Evolutionary conservation across 352 stramenopile genomes (phyloP), one percentile per base, ranked within the genome.

Genomic region (Phytophthora quininea): DNA sequence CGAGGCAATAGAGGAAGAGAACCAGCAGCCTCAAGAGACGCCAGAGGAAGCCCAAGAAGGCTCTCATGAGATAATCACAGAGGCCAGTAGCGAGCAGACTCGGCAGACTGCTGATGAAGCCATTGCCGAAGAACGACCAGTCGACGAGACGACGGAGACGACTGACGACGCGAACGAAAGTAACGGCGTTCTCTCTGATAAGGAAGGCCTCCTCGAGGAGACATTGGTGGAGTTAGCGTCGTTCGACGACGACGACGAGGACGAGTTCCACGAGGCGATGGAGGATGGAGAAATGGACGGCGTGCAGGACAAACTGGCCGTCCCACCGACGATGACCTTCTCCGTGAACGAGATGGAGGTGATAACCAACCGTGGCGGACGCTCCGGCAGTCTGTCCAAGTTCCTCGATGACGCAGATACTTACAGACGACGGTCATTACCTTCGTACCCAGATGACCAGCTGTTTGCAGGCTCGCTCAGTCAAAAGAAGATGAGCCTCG

Each of bases 331-430:
- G 3, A 85, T 93, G 62, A 89, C 69, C 48, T 93, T 91, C 64
- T 88, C 82, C 0, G 77, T 93, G 46, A 92, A 93, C 67, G 86
- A 93, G 62, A 93, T 93, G 83, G 86, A 93, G 51, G 84, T 92
- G 35, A 86, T 92, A 50, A 91, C 86, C 6, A 93, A 90, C 69
- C 82, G 86, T 58, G 82, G 77, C 32, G 81, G 82, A 31, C 80
- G 86, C 37, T 79, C 84, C 0, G 86, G 86, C 35, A 91, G 80
- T 55, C 37, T 94, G 47, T 94, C 86, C 61, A 92, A 92, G 61
- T 94, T 94, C 54, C 58, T 94, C 19, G 84, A 94, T 53, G 85
- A 93, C 45, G 75, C 83, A 0, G 85, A 93, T 57, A 74, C 82
- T 30, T 93, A 80, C 74, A 80, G 86, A n/a, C 77, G 86, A 1